A percentile compares a stretch with the other conserved stretches of the same genome.
Conservation (phyloP, 2,329 filamentous ascomycete genomes). For the Penicillium sp. region DNA sequence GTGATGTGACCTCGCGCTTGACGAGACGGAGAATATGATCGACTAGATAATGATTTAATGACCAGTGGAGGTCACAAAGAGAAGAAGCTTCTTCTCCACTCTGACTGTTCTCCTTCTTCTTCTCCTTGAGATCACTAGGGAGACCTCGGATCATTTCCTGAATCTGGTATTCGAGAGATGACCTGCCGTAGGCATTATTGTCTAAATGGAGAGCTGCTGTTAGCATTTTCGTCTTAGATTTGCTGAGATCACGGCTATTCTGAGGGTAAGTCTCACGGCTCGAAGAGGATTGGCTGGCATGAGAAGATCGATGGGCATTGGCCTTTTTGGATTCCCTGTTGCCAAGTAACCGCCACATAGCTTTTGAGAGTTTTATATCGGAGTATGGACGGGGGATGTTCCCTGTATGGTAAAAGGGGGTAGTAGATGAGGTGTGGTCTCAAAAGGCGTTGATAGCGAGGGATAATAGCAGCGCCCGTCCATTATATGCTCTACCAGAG, state of each 20-base stretch:
- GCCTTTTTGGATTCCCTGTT: background rate
- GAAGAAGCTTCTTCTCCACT: background rate
- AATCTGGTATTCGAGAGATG: conserved; percentile 7
- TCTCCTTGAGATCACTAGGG: conserved; percentile 19
- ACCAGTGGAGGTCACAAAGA: conserved; percentile 28
- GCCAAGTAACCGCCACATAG: background rate
- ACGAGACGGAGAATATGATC: conserved; percentile 26
- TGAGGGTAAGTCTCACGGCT: conserved; percentile 22
- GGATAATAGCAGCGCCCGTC: background rate
- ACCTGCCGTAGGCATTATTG: conserved; percentile 16
- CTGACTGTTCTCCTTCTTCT: background rate
- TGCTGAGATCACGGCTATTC: conserved; percentile 26
- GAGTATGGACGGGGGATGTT: too few relatives aligned
- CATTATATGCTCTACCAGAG: background rate
- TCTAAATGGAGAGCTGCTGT: conserved; percentile 31
- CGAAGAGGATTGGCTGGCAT: background rate
- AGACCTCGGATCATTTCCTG: conserved; percentile 22
- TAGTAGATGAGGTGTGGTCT: background rate
- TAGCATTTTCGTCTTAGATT: conserved; percentile 27
- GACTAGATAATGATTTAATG: conserved; percentile 32
- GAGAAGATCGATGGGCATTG: background rate
- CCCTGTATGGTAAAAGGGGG: too few relatives aligned
- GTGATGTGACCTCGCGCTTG: conserved; percentile 30
- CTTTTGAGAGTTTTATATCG: background rate
- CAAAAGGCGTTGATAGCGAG: background rate